Evolutionary conservation across 2,329 filamentous ascomycete species (phyloP), one percentile per base, ranked within the genome.

Genomic region (Trichoderma sp.): DNA sequence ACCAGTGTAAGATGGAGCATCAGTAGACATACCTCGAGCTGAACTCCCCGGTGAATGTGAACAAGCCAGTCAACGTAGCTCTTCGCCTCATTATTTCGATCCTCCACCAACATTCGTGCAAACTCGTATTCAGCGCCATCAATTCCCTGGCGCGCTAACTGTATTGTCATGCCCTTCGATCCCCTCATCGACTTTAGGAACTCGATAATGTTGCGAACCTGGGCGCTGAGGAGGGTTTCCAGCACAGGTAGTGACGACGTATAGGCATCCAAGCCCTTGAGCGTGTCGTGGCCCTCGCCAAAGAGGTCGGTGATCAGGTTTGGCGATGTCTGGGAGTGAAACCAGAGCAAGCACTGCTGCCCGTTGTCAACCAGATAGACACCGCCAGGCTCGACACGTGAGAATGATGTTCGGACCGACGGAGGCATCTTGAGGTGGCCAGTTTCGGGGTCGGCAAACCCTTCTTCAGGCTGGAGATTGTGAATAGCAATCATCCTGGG

Each of bases 41-140:
- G 94, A 71, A 99, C 95, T 72, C 92, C 90, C 74, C 94, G 90
- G 80, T 99, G 95, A 70, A 98, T 86, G 79, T 97, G 92, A 68
- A 99, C 95, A 75, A 99, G 84, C 95, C 95, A 99, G 81, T 99
- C 95, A 37, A 98, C 95, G 79, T 98, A 99, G 77, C 92, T 97
- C 81, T 97, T 94, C 39, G 95, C 95, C 81, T 99, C 95, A 73
- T 97, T 97, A 78, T 98, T 98, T 71, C 95, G 87, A 76, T 99
- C 95, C 80, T 99, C 95, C 35, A 97, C 89, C 72, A 99, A 80
- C 80, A 96, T 84, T 64, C 94, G 85, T 8, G 95, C 95, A 82
- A 98, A 99, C 79, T 99, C 95, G 75, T 93, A 98, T 79, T 99
- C 95, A 3, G 94, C 92, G 1, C 95, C 95, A 75, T 99, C 95